Base-by-base conservation (phyloP, 2,329 filamentous ascomycete genomes). In the Coniochaeta pulveracea region DNA sequence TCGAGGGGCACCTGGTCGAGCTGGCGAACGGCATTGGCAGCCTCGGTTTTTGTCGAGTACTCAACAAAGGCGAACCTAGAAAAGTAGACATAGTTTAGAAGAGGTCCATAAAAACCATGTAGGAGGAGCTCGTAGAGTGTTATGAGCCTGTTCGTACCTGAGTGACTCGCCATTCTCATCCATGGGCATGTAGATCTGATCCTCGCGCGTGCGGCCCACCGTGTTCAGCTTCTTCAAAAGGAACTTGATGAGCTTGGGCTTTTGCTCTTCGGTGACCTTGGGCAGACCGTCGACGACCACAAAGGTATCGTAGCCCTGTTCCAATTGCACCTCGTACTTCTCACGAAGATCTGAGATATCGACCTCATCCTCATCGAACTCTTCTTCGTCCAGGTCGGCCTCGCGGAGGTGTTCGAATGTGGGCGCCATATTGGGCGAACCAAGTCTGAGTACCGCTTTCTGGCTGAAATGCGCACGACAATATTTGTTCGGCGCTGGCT, bases 281-380 rank as follows among this genome's bases (percentile, higher is more conserved):
- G 91, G 91, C 26, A 98, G 76, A 45, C 91, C 91, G 59, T 98
- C 91, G 55, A 96, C 75, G 41, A 96, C 88, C 44, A 98, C 83
- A 53, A 98, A 98, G 43, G 86, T 82, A 57, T 98, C 91, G 50
- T 95, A 81, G 38, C 91, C 91, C 60, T 93, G 85, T 58, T 98
- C 91, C 44, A 96, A 71, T 56, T 89, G 85, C 42, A 96, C 88
- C 63, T 96, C 86, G 57, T 88, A 95, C 61, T 93, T 85, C 58
- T 93, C 88, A 57, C 80, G 76, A 47, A 98, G 72, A 63, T 98
- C 89, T 48, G 85, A 89, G 58, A 93, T 85, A 58, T 96, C 89
- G 60, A 96, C 81, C 57, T 95, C 86, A 54, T 88, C 81, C 62
- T 91, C 81, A 56, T 94, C 88, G 56, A 81, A 82, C 55, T 88